These are phyloP conservation scores for Astrocystis sublimbata DNA, from an alignment of 495 filamentous ascomycete species.

Conservation along the genomic window DNA sequence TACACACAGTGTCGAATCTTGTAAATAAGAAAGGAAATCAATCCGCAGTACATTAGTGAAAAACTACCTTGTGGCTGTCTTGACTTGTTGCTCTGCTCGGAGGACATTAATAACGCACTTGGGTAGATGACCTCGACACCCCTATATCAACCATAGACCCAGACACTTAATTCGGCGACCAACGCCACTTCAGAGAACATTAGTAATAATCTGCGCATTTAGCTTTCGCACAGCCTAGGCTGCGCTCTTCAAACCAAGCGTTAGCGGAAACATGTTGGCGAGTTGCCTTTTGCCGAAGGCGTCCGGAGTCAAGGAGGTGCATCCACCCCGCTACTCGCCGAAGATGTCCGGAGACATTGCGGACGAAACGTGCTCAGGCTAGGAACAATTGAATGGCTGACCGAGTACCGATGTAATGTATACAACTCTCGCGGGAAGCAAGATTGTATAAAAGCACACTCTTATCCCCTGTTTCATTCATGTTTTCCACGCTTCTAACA, in stretches of 20 bases:
- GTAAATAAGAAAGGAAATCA: too few relatives aligned
- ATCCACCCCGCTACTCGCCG: neutral
- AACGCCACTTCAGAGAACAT: too few relatives aligned
- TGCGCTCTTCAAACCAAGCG: neutral
- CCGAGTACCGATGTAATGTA: too few relatives aligned
- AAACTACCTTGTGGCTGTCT: too few relatives aligned
- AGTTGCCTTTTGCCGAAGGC: neutral
- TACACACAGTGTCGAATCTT: too few relatives aligned
- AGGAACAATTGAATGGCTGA: neutral
- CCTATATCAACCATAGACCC: too few relatives aligned
- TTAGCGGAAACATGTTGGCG: neutral
- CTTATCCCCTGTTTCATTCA: neutral
- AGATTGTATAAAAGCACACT: neutral
- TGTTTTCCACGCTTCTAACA: neutral
- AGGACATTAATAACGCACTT: too few relatives aligned
- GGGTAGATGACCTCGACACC: too few relatives aligned
- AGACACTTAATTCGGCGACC: too few relatives aligned
- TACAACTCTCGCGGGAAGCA: neutral
- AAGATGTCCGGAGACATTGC: neutral
- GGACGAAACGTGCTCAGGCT: neutral
- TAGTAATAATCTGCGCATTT: neutral
- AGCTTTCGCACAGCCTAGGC: neutral
- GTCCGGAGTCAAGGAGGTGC: neutral
- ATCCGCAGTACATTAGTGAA: too few relatives aligned
- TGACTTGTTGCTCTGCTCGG: too few relatives aligned